phyloP scores from a whole-genome alignment of 2,329 filamentous ascomycete genomes.

The Pseudogymnoascus sp. region DNA sequence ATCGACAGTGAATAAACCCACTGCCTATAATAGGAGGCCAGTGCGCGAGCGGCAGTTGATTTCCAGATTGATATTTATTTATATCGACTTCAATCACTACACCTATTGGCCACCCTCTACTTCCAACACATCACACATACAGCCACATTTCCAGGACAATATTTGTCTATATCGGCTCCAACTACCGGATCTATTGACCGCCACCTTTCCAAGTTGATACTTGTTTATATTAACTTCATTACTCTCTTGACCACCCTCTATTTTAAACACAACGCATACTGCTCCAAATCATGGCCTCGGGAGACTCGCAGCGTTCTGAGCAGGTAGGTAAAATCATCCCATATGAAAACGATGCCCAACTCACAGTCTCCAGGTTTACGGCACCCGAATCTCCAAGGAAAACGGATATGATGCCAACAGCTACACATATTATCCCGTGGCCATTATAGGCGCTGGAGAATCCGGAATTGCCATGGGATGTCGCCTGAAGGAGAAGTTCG shows the following conservation, averaged over 20 bases:
- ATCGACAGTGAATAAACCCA: background rate
- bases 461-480: conserved; percentile 53
- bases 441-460: conserved; percentile 50
- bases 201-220: background rate
- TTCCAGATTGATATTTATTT: background rate
- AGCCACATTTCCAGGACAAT: background rate
- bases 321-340: background rate
- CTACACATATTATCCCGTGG: conserved; percentile 40
- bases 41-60: background rate
- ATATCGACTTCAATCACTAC: background rate
- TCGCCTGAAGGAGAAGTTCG: conserved; percentile 43
- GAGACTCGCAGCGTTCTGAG: background rate
- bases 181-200: background rate
- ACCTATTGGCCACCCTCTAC: background rate
- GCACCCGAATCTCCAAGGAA: conserved; percentile 31
- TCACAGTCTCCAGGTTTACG: conserved; percentile 19
- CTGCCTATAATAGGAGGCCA: background rate
- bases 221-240: background rate
- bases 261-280: background rate
- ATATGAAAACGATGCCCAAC: background rate
- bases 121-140: background rate
- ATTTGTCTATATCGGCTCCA: background rate
- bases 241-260: background rate
- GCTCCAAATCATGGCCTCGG: background rate
- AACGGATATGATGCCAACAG: conserved; percentile 31